Conservation (phyloP, 371 early-diverging fungal species). For the Mucor lusitanicus region DNA sequence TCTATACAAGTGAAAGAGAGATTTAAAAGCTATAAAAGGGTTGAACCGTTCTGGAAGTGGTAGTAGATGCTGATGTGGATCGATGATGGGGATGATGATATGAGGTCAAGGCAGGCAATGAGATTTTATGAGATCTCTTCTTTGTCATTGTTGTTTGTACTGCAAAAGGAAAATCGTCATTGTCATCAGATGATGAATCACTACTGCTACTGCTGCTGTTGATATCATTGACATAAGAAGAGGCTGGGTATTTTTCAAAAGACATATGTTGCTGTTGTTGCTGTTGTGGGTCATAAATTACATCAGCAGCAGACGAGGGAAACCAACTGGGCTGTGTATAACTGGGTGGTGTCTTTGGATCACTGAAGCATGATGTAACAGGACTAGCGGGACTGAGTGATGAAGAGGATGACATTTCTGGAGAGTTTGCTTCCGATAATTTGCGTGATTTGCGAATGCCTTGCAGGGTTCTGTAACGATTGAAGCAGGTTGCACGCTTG, state of each 20-base stretch:
- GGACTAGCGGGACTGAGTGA: conserved; percentile 2
- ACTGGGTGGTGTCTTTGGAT: conserved; percentile 5
- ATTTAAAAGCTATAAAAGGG: neutral
- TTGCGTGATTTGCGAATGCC: conserved; percentile 53
- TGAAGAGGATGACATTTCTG: conserved; percentile 9
- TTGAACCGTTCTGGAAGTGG: neutral
- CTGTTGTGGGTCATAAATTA: neutral
- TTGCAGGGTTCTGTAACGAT: conserved; percentile 47
- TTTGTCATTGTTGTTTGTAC: neutral
- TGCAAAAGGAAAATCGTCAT: conserved; percentile 4
- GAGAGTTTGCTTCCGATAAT: neutral
- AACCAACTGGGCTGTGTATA: neutral
- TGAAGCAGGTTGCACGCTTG: conserved; percentile 54
- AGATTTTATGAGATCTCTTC: conserved; percentile 1
- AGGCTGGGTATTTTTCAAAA: neutral
- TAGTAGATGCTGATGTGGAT: neutral
- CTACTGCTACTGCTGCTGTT: neutral
- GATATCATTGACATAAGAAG: neutral
- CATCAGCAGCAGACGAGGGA: conserved; percentile 1
- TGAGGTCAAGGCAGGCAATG: conserved; percentile 4
- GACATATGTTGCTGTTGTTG: neutral
- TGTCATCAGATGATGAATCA: conserved; percentile 9
- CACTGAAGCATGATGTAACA: conserved; percentile 7
- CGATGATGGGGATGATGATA: neutral
- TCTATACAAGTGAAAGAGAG: neutral